A percentile compares a stretch with the other conserved stretches of the same genome.
Evolutionary conservation across 2,329 filamentous ascomycete genomes (phyloP).

Genomic region (Phaeosphaeria sp.): DNA sequence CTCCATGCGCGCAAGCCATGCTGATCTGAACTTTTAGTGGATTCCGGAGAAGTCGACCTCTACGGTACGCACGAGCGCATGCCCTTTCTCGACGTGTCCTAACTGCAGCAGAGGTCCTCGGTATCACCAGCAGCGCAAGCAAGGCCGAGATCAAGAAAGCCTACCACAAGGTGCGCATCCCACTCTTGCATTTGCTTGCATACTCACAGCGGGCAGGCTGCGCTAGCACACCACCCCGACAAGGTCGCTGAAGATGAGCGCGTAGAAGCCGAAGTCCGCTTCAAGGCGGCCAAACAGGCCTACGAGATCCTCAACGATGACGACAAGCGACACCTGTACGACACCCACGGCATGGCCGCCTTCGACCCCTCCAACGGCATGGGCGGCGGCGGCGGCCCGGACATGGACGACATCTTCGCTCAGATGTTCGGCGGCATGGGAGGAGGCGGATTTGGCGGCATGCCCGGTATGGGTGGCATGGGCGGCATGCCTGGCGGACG

Average conservation of each 20-base stretch:
- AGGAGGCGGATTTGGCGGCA: constrained; percentile 59
- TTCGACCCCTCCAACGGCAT: constrained; percentile 77
- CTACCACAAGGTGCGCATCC: constrained; percentile 79
- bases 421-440: constrained; percentile 79
- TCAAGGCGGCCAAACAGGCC: constrained; percentile 91
- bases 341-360: constrained; percentile 92
- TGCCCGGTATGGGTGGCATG: constrained; percentile 64
- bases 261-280: constrained; percentile 84
- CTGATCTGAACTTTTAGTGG: constrained; percentile 31
- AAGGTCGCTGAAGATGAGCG: constrained; percentile 89
- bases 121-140: constrained; percentile 72
- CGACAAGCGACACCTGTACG: constrained; percentile 89
- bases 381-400: constrained; percentile 68
- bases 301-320: constrained; percentile 99
- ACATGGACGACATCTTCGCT: constrained; percentile 89
- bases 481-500: constrained; percentile 60
- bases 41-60: constrained; percentile 62
- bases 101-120: constrained; percentile 72
- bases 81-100: constrained; percentile 19
- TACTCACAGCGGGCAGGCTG: constrained; percentile 64
- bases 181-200: not conserved
- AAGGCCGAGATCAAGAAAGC: constrained; percentile 91
- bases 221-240: constrained; percentile 89
- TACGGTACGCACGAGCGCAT: constrained; percentile 52
- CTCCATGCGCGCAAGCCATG: not conserved